Evolutionary conservation across 768 basidiomycete genomes (phyloP).

Genomic region (Russula foetens): DNA sequence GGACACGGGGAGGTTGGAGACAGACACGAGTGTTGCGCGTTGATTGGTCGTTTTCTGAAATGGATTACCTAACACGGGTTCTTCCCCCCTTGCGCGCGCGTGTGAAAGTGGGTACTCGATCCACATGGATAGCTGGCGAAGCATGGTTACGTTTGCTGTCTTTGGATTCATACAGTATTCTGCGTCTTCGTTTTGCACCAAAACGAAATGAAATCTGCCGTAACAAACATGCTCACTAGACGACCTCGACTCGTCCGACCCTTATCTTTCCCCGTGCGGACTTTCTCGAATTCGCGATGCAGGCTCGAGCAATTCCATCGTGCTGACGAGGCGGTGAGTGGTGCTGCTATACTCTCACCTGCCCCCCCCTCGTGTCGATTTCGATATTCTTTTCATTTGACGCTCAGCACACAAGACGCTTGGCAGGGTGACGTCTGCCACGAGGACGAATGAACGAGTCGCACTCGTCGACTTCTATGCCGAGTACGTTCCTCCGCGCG

Average conservation of each 20-base stretch:
- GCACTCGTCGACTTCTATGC: conserved; percentile 78
- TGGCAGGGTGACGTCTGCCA: conserved; percentile 25
- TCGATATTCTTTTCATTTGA: not conserved
- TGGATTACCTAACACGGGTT: no score
- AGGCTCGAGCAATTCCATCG: conserved; percentile 37
- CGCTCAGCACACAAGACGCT: conserved; percentile 28
- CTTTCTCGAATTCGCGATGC: conserved; percentile 37
- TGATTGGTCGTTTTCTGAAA: no score
- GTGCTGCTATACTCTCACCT: no score
- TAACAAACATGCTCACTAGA: not conserved
- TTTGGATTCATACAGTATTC: no score
- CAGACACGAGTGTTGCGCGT: no score
- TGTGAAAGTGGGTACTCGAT: no score
- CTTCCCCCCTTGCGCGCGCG: no score
- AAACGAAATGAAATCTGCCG: not conserved
- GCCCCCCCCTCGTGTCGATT: no score
- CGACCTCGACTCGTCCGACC: not conserved
- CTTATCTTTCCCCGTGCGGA: not conserved
- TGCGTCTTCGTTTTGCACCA: no score
- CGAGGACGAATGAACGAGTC: conserved; percentile 37
- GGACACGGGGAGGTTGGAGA: no score
- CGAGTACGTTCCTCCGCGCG: conserved; percentile 38
- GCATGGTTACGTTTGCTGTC: not conserved
- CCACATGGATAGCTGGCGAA: no score
- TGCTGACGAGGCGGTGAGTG: conserved; percentile 38